Base-by-base conservation (phyloP, 306 rosid species). In the Casuarina glauca region DNA sequence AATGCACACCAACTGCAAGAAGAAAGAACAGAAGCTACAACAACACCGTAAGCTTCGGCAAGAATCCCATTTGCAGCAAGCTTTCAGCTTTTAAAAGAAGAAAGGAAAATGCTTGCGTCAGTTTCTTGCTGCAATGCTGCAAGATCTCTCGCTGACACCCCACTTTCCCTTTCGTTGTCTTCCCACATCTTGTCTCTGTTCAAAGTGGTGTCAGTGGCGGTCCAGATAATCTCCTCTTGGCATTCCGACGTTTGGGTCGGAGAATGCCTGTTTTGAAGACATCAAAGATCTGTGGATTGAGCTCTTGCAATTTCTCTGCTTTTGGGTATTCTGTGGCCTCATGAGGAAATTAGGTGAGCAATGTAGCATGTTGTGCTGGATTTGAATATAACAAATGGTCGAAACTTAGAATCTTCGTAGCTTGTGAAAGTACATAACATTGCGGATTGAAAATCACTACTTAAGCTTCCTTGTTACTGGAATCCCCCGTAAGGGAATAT, bases 291-390 rank as follows among this genome's bases (percentile, higher is more conserved):
- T 82, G 87, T 53, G 61, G 79, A 13, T 35, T 78, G 74, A 74
- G 75, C 62, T 41, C 60, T 79, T 82, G 35, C 72, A 44, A 26
- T 70, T 79, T 84, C 80, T 76, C 80, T 19, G 73, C 77, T 83
- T 73, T 76, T 79, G 76, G 76, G 66, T 77, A 16, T 73, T 75
- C 48, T 62, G 63, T 52, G 80, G 75, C 78, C 53, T 87, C 86
- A 80, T 79, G 9, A 89, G 89, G 94, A 86, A 86, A 78, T 79
- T 80, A 70, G 94, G 89, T 89, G 69, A 73, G 71, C 75, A 48
- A 57, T 61, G n/a, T 45, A n/a, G 15, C 55, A 15, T 2, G 10
- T 63, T 12, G 4, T 63, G 43, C 19, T 38, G 9, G 69, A 2
- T 63, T 63, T 63, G 15, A 63, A 63, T 38, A 16, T 2, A 57